phyloP scores from a whole-genome alignment of 1,284 basidiomycete genomes.

The Trichosporon sp. region DNA sequence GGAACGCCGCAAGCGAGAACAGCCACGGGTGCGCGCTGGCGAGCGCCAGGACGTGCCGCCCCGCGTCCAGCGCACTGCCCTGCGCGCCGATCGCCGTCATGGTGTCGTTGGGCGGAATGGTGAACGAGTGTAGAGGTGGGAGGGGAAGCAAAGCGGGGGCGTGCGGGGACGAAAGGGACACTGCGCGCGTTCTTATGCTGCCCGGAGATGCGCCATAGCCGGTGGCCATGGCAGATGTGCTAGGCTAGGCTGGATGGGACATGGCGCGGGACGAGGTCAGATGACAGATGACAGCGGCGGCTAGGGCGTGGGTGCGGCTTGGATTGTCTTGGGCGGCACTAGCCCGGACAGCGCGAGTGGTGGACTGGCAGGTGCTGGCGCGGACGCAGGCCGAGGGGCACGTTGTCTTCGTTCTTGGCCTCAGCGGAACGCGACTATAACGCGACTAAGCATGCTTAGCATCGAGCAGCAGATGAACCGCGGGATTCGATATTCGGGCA shows the following conservation, averaged over 20 bases:
- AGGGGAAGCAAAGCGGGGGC: neutral
- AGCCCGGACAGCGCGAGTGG: neutral
- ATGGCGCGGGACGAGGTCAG: neutral
- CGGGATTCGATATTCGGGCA: neutral
- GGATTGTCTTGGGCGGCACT: neutral
- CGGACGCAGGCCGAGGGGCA: neutral
- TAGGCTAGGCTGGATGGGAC: neutral
- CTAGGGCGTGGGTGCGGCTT: neutral
- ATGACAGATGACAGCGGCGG: neutral
- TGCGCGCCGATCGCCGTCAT: constrained; percentile 1
- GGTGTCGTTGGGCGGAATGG: neutral
- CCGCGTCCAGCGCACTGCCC: neutral
- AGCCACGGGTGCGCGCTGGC: neutral
- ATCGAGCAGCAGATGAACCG: neutral
- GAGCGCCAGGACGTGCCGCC: neutral
- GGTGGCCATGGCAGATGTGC: neutral
- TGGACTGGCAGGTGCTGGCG: too few relatives aligned
- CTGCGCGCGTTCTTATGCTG: neutral
- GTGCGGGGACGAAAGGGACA: neutral
- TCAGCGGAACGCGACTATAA: too few relatives aligned
- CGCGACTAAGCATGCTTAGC: neutral
- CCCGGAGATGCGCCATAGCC: neutral
- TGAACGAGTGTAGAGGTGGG: neutral
- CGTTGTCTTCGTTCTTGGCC: too few relatives aligned
- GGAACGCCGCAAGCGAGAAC: neutral